These are phyloP conservation scores for Carnegiea gigantea DNA, from an alignment of 179 eudicot species.

Conservation along the genomic window DNA sequence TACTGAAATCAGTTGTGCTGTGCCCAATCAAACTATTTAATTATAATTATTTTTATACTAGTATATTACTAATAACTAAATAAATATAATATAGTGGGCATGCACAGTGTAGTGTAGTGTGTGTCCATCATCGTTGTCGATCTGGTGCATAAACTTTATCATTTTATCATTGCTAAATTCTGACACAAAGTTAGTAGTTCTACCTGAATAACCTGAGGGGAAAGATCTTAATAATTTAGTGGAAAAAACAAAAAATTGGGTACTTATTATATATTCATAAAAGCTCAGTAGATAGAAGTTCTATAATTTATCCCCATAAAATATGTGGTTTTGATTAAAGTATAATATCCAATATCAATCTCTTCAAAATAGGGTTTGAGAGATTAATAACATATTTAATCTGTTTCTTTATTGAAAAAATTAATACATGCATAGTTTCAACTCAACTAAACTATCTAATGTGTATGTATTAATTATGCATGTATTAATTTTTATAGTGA, in stretches of 20 bases:
- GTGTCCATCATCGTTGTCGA: slow-evolving; percentile 17
- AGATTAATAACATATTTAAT: too few species aligned
- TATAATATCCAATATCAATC: not conserved
- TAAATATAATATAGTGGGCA: not conserved
- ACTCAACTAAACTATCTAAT: too few species aligned
- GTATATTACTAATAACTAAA: slow-evolving; percentile 1
- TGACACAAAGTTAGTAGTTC: slow-evolving; percentile 34
- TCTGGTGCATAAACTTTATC: slow-evolving; percentile 24
- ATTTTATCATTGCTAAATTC: slow-evolving; percentile 32
- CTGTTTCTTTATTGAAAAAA: too few species aligned
- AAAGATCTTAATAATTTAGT: not conserved
- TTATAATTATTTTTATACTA: not conserved
- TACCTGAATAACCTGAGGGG: slow-evolving; percentile 20
- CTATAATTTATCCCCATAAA: too few species aligned
- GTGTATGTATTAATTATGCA: too few species aligned
- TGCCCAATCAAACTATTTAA: slow-evolving; percentile 1
- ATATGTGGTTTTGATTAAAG: not conserved
- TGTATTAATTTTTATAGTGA: too few species aligned
- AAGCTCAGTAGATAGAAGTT: not conserved
- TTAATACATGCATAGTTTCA: too few species aligned
- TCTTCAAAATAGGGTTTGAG: not conserved
- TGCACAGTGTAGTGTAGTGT: not conserved
- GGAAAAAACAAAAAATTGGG: too few species aligned
- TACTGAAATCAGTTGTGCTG: slow-evolving; percentile 10
- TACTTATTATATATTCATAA: too few species aligned